phyloP scores from a whole-genome alignment of 2,329 filamentous ascomycete genomes.

The Eutypa lata region DNA sequence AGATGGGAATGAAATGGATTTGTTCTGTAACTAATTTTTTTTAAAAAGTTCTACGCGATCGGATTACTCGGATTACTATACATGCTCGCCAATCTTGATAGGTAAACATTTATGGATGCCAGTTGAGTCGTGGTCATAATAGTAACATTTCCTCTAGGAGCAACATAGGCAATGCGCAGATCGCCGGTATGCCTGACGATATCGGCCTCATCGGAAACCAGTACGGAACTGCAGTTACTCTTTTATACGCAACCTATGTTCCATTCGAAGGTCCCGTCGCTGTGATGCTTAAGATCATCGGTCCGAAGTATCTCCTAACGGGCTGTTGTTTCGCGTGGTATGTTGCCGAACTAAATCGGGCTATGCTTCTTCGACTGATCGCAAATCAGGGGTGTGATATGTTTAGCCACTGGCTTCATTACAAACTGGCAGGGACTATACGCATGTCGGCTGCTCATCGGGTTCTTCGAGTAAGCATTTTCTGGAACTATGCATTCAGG shows the following conservation, averaged over 20 bases:
- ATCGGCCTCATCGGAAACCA: conserved; percentile 27
- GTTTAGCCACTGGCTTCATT: conserved; percentile 27
- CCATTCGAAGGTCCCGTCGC: conserved; percentile 28
- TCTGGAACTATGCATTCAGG: too few species aligned
- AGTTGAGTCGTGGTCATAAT: background rate
- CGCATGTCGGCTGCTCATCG: conserved; percentile 15
- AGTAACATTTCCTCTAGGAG: background rate
- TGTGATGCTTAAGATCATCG: conserved; percentile 30
- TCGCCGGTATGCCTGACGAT: conserved; percentile 31
- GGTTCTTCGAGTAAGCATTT: conserved; percentile 14
- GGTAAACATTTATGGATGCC: conserved; percentile 2
- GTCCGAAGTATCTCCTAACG: conserved; percentile 28
- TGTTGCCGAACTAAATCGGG: background rate
- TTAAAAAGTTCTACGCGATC: conserved; percentile 9
- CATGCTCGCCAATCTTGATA: conserved; percentile 29
- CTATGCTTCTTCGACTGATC: too few species aligned
- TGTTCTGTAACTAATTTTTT: conserved; percentile 6
- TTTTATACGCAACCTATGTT: conserved; percentile 32
- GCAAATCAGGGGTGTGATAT: conserved; percentile 15
- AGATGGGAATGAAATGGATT: background rate
- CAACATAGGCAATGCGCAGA: conserved; percentile 27
- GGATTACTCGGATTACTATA: conserved; percentile 20
- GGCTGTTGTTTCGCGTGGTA: conserved; percentile 20
- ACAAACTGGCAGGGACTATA: conserved; percentile 24
- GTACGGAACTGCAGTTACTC: conserved; percentile 30